phyloP scores from a whole-genome alignment of 768 basidiomycete species.

The Asterophora parasitica region DNA sequence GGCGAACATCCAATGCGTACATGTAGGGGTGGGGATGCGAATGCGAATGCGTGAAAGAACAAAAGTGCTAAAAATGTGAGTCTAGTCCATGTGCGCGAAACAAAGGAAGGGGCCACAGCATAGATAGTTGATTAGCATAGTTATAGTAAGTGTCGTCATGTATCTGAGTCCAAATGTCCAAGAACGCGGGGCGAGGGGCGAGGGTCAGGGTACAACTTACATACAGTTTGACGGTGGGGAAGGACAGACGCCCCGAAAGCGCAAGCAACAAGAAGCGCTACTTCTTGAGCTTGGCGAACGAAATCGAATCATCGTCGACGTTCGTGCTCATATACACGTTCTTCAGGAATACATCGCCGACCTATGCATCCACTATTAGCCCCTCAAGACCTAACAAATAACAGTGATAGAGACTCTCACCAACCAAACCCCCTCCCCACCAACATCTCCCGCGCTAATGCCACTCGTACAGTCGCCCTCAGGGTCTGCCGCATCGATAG shows the following conservation, averaged over 20 bases:
- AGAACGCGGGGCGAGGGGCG: too few species aligned
- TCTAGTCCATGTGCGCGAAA: too few species aligned
- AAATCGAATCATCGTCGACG: conserved; percentile 28
- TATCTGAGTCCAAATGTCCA: too few species aligned
- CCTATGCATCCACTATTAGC: conserved; percentile 13
- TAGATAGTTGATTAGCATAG: too few species aligned
- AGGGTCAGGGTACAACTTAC: too few species aligned
- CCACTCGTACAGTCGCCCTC: conserved; percentile 56
- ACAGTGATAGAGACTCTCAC: conserved; percentile 33
- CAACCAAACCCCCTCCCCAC: conserved; percentile 52
- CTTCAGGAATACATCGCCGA: conserved; percentile 40
- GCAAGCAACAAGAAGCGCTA: background rate
- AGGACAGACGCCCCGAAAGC: background rate
- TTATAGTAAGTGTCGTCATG: too few species aligned
- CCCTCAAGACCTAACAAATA: background rate
- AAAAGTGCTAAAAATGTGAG: too few species aligned
- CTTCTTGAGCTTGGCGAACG: conserved; percentile 25
- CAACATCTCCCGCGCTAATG: conserved; percentile 50
- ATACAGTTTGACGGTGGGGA: background rate
- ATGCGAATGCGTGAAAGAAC: too few species aligned
- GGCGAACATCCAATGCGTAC: too few species aligned
- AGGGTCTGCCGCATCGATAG: conserved; percentile 43
- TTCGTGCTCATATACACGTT: conserved; percentile 37
- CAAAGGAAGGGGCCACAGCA: too few species aligned
- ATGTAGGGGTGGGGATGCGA: too few species aligned